These are phyloP conservation scores for Groenewaldozyma tartarivorans DNA, from an alignment of 805 yeast genomes.

Conservation along the genomic window DNA sequence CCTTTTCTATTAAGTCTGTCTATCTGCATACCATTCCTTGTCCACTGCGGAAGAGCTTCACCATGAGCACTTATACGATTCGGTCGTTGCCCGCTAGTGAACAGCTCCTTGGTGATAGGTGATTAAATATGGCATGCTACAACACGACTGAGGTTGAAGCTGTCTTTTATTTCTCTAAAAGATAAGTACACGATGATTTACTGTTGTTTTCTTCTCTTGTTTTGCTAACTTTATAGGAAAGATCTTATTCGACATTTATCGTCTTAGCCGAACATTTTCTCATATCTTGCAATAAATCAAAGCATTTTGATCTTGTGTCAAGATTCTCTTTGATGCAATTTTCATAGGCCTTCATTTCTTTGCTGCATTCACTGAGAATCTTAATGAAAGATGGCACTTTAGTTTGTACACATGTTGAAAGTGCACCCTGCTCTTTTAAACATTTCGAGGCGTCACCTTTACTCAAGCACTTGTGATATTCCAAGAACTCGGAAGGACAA, in stretches of 20 bases:
- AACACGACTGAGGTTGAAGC: no score
- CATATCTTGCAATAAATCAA: constrained; percentile 42
- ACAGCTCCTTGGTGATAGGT: no score
- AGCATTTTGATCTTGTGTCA: constrained; percentile 42
- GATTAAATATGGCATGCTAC: no score
- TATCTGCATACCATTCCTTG: no score
- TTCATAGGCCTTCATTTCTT: constrained; percentile 53
- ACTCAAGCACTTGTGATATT: constrained; percentile 64
- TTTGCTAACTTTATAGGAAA: no score
- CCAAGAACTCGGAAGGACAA: constrained; percentile 66
- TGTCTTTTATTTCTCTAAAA: no score
- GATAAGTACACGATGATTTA: no score
- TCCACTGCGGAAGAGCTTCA: no score
- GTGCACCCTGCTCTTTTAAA: constrained; percentile 41
- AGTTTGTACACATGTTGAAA: constrained; percentile 54
- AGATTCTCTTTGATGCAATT: constrained; percentile 45
- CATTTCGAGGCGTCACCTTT: constrained; percentile 46
- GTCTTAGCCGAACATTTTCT: constrained; percentile 51
- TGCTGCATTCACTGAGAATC: constrained; percentile 54
- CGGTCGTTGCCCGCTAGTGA: no score
- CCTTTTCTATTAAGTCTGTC: no score
- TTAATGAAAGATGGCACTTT: constrained; percentile 63
- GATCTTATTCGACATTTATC: constrained; percentile 22
- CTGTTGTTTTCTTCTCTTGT: no score
- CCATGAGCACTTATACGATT: no score